phyloP scores from a whole-genome alignment of 805 yeast genomes.

The Yamadazyma laniorum region DNA sequence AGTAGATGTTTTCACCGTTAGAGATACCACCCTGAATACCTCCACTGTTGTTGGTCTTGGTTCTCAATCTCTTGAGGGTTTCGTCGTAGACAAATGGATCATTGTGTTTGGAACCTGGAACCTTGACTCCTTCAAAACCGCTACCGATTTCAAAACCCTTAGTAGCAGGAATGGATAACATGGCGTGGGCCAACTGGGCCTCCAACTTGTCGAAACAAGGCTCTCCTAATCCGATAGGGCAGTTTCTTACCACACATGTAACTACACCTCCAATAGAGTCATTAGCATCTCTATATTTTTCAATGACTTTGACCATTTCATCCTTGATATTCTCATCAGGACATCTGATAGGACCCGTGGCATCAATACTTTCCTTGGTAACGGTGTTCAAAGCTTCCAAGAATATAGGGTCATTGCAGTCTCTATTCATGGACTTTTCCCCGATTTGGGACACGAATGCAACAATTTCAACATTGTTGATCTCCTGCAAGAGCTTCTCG shows the following conservation, averaged over 20 bases:
- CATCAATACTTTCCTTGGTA: conserved; percentile 87
- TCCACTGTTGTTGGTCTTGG: conserved; percentile 89
- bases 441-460: conserved; percentile 97
- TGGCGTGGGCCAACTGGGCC: conserved; percentile 94
- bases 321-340: conserved; percentile 74
- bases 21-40: conserved; percentile 98
- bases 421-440: conserved; percentile 69
- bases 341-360: conserved; percentile 87
- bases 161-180: conserved; percentile 96
- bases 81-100: conserved; percentile 75
- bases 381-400: conserved; percentile 65
- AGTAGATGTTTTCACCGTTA: conserved; percentile 93
- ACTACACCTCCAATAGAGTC: conserved; percentile 98
- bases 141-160: conserved; percentile 98
- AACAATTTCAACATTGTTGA: conserved; percentile 85
- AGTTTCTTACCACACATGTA: conserved; percentile 92
- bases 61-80: conserved; percentile 64
- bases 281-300: conserved; percentile 75
- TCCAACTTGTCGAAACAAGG: conserved; percentile 97
- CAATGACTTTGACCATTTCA: conserved; percentile 83
- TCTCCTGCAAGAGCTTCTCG: conserved; percentile 78
- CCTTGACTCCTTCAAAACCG: conserved; percentile 84
- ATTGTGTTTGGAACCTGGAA: conserved; percentile 93
- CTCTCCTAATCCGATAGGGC: conserved; percentile 96
- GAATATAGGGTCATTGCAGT: conserved; percentile 63